These are phyloP conservation scores for Populus davidiana DNA, from an alignment of 345 rosid species.

Conservation along the genomic window DNA sequence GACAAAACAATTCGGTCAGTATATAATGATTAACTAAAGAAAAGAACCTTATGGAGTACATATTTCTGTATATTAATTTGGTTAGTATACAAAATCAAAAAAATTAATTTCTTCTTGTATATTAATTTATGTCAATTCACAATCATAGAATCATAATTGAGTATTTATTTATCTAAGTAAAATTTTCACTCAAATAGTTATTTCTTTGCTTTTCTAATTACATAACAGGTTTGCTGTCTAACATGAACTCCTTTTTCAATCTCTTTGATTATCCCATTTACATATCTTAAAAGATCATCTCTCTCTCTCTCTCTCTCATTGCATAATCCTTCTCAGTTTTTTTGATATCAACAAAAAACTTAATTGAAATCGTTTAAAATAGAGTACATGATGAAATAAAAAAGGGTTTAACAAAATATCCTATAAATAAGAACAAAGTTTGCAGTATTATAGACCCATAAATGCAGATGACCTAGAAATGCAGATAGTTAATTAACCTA, in stretches of 20 bases:
- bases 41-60: no score
- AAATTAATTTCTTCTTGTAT: background rate
- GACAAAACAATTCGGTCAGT: no score
- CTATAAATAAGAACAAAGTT: slow-evolving; percentile 14
- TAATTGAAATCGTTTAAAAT: slow-evolving; percentile 17
- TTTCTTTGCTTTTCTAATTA: background rate
- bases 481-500: no score
- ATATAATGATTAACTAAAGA: accelerated
- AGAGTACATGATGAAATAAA: background rate
- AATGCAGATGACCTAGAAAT: no score
- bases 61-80: no score
- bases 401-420: slow-evolving; percentile 17
- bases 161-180: background rate
- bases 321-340: background rate
- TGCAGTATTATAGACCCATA: no score
- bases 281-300: slow-evolving; percentile 9
- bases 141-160: slow-evolving; percentile 8
- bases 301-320: background rate
- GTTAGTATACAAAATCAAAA: no score
- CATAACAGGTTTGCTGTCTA: background rate
- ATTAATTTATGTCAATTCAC: slow-evolving; percentile 5
- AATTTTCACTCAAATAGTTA: slow-evolving; percentile 1
- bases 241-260: background rate
- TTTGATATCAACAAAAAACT: background rate
- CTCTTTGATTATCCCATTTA: slow-evolving; percentile 15